Percentiles rank a stretch among this genome's conserved stretches.
These are phyloP conservation scores for Gastrolobium villosum DNA, from an alignment of 306 rosid species.

Conservation along the genomic window DNA sequence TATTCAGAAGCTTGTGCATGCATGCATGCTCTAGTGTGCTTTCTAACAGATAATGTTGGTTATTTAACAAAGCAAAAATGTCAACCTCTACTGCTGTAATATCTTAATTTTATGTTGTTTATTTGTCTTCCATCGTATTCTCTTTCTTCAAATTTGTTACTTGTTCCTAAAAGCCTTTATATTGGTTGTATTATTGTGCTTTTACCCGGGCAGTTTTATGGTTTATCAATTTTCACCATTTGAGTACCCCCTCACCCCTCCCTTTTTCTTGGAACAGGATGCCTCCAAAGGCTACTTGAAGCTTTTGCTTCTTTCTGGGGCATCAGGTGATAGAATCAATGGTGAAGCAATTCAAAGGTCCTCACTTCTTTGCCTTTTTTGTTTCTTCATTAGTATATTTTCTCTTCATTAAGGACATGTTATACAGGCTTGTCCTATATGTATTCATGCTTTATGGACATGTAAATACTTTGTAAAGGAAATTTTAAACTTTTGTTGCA, in stretches of 20 bases:
- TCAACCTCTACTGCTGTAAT: constrained; percentile 34
- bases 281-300: constrained; percentile 94
- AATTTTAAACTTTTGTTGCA: constrained; percentile 54
- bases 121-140: constrained; percentile 29
- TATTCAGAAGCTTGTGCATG: constrained; percentile 47
- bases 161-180: constrained; percentile 23
- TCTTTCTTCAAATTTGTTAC: constrained; percentile 29
- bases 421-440: constrained; percentile 24
- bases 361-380: background rate
- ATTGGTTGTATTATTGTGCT: constrained; percentile 18
- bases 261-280: constrained; percentile 67
- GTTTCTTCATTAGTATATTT: constrained; percentile 24
- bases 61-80: constrained; percentile 25
- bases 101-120: constrained; percentile 28
- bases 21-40: constrained; percentile 30
- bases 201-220: constrained; percentile 20
- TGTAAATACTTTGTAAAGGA: constrained; percentile 35
- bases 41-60: constrained; percentile 41
- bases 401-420: constrained; percentile 25
- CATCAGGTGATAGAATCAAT: constrained; percentile 83
- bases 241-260: background rate
- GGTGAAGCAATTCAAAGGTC: constrained; percentile 98
- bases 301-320: constrained; percentile 93
- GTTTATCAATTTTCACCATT: constrained; percentile 38
- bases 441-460: constrained; percentile 40